phyloP scores from a whole-genome alignment of 2,329 filamentous ascomycete species.

The Aspergillus spinulosporus region DNA sequence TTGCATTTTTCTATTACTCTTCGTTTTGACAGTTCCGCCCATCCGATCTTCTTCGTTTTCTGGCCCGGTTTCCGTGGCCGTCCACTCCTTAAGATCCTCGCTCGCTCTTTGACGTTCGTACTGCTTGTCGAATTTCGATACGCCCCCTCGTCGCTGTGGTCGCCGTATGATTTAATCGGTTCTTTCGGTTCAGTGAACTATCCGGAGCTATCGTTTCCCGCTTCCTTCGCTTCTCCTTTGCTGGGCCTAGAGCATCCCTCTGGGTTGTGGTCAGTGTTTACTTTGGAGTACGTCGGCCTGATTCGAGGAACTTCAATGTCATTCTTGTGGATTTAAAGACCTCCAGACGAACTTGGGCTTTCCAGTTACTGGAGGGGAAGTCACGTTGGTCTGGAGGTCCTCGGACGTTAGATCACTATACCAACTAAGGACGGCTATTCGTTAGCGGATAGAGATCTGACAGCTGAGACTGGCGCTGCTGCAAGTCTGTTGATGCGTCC shows the following conservation, averaged over 20 bases:
- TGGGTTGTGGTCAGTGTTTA: constrained; percentile 4
- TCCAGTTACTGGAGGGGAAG: constrained; percentile 26
- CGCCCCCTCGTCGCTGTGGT: constrained; percentile 3
- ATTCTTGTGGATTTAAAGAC: constrained; percentile 24
- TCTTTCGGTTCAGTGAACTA: neutral
- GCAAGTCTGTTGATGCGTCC: constrained; percentile 8
- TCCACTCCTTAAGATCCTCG: constrained; percentile 38
- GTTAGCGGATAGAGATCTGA: constrained; percentile 8
- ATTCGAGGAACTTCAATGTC: constrained; percentile 24
- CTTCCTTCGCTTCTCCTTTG: constrained; percentile 6
- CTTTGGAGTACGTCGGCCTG: neutral
- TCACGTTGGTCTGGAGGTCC: constrained; percentile 32
- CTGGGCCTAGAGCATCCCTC: neutral
- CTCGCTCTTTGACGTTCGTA: constrained; percentile 10
- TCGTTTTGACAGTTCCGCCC: constrained; percentile 10
- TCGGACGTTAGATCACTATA: constrained; percentile 24
- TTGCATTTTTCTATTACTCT: constrained; percentile 16
- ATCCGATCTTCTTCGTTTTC: constrained; percentile 11
- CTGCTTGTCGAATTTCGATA: constrained; percentile 8
- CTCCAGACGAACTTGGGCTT: constrained; percentile 31
- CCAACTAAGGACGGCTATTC: constrained; percentile 9
- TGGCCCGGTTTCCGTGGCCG: constrained; percentile 38
- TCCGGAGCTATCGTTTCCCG: neutral
- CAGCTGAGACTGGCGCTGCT: constrained; percentile 8
- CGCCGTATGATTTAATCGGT: constrained; percentile 1